phyloP scores from a whole-genome alignment of 2,329 filamentous ascomycete species.

The Zasmidium cellare region DNA sequence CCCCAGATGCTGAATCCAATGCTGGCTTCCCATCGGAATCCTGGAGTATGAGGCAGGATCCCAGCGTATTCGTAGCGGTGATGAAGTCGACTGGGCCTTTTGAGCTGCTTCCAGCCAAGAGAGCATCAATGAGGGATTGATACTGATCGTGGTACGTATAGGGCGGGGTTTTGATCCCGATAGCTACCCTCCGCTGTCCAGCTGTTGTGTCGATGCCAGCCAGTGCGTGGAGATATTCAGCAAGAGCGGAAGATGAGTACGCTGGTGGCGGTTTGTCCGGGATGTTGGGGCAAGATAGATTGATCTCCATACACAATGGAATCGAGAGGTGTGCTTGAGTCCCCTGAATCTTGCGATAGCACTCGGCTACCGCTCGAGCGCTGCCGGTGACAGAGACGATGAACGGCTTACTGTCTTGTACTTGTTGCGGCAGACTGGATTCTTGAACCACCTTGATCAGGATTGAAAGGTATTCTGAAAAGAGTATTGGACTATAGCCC shows the following conservation, averaged over 20 bases:
- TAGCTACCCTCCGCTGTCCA: conserved; percentile 38
- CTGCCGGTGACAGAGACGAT: conserved; percentile 71
- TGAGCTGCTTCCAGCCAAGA: conserved; percentile 41
- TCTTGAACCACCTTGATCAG: conserved; percentile 37
- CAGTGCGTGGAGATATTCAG: conserved; percentile 57
- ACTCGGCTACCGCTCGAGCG: conserved; percentile 56
- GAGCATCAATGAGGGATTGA: conserved; percentile 53
- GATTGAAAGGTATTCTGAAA: conserved; percentile 60
- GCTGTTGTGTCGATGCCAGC: neutral
- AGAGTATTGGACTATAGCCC: conserved; percentile 68
- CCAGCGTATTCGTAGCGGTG: conserved; percentile 74
- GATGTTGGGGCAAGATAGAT: conserved; percentile 79
- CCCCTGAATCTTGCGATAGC: conserved; percentile 54
- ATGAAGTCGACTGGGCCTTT: conserved; percentile 60
- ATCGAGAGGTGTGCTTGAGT: conserved; percentile 39
- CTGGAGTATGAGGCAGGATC: conserved; percentile 62
- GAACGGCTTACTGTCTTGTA: conserved; percentile 54
- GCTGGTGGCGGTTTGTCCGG: conserved; percentile 67
- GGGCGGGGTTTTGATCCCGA: conserved; percentile 74
- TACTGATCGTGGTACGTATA: conserved; percentile 73
- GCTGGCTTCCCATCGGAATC: conserved; percentile 32
- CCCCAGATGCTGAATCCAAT: conserved; percentile 50
- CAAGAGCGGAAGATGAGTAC: conserved; percentile 57
- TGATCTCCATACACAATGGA: conserved; percentile 70
- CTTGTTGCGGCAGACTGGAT: conserved; percentile 20